These are phyloP conservation scores for Metschnikowia hibisci DNA, from an alignment of 805 yeast species.

Conservation along the genomic window DNA sequence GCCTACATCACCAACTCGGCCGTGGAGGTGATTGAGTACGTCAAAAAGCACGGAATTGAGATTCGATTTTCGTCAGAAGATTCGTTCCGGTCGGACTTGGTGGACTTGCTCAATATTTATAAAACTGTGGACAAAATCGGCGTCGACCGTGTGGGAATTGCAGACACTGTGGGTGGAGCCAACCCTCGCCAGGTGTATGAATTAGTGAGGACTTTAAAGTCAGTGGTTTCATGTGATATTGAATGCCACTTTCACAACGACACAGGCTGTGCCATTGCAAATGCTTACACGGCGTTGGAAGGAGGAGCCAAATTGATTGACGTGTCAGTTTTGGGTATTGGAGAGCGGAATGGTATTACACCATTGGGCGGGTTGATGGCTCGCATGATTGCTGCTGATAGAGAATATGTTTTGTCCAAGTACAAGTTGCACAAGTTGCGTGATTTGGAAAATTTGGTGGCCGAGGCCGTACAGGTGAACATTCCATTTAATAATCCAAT, in stretches of 20 bases:
- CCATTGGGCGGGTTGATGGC: conserved; percentile 99
- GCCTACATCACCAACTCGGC: conserved; percentile 94
- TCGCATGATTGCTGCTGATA: conserved; percentile 97
- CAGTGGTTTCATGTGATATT: conserved; percentile 93
- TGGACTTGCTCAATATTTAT: conserved; percentile 90
- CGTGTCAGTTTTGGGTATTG: conserved; percentile 94
- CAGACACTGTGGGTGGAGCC: conserved; percentile 98
- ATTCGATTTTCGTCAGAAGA: conserved; percentile 96
- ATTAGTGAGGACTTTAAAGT: conserved; percentile 86
- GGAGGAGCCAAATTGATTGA: conserved; percentile 96
- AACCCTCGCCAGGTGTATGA: conserved; percentile 99
- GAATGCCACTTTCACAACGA: conserved; percentile 99
- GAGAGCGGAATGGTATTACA: conserved; percentile 98
- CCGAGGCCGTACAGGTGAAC: conserved; percentile 95
- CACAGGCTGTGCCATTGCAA: conserved; percentile 98
- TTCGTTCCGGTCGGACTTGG: conserved; percentile 94
- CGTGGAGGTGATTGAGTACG: conserved; percentile 94
- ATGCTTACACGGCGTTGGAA: conserved; percentile 96
- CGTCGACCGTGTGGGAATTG: conserved; percentile 98
- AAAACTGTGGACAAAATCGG: conserved; percentile 96
- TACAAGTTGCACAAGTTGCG: conserved; percentile 94
- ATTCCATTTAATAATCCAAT: conserved; percentile 98
- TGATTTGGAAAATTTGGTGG: conserved; percentile 92
- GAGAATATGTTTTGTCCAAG: conserved; percentile 91
- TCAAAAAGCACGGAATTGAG: conserved; percentile 94